Evolutionary conservation across 2,329 filamentous ascomycete species (phyloP), one percentile per base, ranked within the genome.

Genomic region (Fusarium lateritium): DNA sequence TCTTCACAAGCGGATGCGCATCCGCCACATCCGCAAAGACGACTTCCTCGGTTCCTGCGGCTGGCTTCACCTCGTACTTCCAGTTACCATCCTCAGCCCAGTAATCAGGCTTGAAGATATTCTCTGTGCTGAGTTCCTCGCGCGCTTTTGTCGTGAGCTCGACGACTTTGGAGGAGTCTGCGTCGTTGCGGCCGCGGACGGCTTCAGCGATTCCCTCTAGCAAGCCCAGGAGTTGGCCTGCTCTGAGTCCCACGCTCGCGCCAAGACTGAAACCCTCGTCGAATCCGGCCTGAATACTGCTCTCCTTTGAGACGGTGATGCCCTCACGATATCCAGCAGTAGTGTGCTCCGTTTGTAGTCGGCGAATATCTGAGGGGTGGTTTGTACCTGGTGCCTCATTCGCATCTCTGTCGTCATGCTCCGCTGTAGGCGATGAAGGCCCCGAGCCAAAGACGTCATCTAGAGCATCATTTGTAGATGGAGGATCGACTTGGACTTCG

Each of bases 271-370:
- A 98, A 0, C 95, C 95, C 69, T 95, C 93, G 77, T 99, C 96
- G 76, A 99, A 98, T 0, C 95, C 95, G 15, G 85, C 85, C 80
- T 99, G 96, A 26, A 98, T 88, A 73, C 89, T 91, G 47, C 85
- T 81, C 26, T 88, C 87, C 78, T 98, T 98, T 33, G 92, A 92
- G 5, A 83, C 83, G 0, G 91, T 86, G 54, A 98, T 87, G 44
- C 95, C 96, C 74, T 98, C 94, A 62, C 95, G 91, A 80, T 98
- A 98, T 21, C 96, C 96, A 39, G 92, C 90, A 9, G 92, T 98
- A 53, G 89, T 87, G 78, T 97, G 94, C 56, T 92, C 90, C 42
- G 88, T 86, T 73, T 92, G 89, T 17, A 97, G 86, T 24, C 92
- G 89, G 21, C 87, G 89, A 51, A 96, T 86, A 73, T 97, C 94